These are phyloP conservation scores for Kazachstania sp. DNA, from an alignment of 1,139 yeast genomes.

Conservation along the genomic window DNA sequence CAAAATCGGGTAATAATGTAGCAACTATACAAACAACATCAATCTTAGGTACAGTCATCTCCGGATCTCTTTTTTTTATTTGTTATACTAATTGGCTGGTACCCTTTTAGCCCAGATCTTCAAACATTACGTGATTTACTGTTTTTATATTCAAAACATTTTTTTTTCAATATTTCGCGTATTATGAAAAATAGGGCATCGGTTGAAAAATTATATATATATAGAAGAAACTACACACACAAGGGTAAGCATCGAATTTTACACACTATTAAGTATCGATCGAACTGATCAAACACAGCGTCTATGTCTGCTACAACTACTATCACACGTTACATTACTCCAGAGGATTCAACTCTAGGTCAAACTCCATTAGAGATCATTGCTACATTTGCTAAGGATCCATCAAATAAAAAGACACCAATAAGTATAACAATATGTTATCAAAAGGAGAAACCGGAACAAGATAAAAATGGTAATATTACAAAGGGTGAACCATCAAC, in stretches of 20 bases:
- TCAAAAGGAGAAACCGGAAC: slow-evolving; percentile 3
- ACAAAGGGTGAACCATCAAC: slow-evolving; percentile 1
- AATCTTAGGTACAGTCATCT: slow-evolving; percentile 9
- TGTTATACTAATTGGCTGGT: no score
- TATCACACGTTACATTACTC: slow-evolving; percentile 8
- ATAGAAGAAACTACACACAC: no score
- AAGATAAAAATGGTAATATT: background rate
- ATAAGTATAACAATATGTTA: slow-evolving; percentile 13
- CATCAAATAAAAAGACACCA: slow-evolving; percentile 13
- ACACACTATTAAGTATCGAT: no score
- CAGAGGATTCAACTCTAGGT: slow-evolving; percentile 4
- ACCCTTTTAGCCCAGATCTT: no score
- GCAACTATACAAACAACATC: slow-evolving; percentile 70
- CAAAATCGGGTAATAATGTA: slow-evolving; percentile 67
- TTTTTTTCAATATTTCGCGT: background rate
- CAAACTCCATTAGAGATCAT: slow-evolving; percentile 12
- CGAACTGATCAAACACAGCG: no score
- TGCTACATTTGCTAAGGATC: slow-evolving; percentile 14
- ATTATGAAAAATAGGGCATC: no score
- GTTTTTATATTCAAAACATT: no score
- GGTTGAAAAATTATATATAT: background rate
- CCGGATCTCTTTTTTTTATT: no score
- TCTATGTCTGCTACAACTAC: slow-evolving; percentile 14
- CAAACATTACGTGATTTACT: background rate
- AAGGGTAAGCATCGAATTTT: no score